Base-by-base conservation (phyloP, 768 basidiomycete genomes). In the Boletus reticuloceps region DNA sequence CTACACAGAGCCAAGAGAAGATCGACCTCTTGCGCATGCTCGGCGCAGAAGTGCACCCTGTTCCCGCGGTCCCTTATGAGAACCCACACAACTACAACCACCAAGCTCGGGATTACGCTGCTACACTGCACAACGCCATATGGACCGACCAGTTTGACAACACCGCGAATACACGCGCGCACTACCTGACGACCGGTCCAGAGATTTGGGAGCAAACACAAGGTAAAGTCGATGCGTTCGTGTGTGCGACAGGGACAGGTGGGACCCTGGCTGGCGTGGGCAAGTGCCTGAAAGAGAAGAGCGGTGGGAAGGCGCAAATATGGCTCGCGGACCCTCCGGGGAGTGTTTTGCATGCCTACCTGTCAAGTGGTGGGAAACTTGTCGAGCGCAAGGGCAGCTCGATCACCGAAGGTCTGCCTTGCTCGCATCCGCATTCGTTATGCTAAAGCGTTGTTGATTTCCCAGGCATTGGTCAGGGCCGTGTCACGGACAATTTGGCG, bases 141-240 rank as follows among this genome's bases (percentile, higher is more conserved):
- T 98, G 97, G 96, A 98, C 93, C 9, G 82, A 99, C 75, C 97
- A 99, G 72, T 98, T 99, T 66, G 96, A 98, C 75, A 98, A 98
- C 73, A 84, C 79, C 25, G 93, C 96, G 19, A 99, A 99, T 68
- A 84, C 95, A 16, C 64, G 85, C 20, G 88, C 86, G 19, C 97
- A 99, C 69, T 97, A 95, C 70, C 67, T 77, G 38, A 84, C 93
- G 5, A 99, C 96, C 5, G 97, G 96, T 1, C 97, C 97, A 0
- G 97, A 99, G 73, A 95, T 99, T 50, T 97, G 93, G 93, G 82
- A 83, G 50, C 96, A 98, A 70, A 93, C 85, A 2, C 62, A 77
- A 37, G 93, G 91, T 3, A 75, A 80, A 14, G 55, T 98, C 2
- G 89, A 97, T 65, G 97, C 79, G n/a, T 99, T 99, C 74, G 81